Evolutionary conservation across 1,284 basidiomycete genomes (phyloP), one percentile per base, ranked within the genome.

Genomic region (Apiotrichum sp.): DNA sequence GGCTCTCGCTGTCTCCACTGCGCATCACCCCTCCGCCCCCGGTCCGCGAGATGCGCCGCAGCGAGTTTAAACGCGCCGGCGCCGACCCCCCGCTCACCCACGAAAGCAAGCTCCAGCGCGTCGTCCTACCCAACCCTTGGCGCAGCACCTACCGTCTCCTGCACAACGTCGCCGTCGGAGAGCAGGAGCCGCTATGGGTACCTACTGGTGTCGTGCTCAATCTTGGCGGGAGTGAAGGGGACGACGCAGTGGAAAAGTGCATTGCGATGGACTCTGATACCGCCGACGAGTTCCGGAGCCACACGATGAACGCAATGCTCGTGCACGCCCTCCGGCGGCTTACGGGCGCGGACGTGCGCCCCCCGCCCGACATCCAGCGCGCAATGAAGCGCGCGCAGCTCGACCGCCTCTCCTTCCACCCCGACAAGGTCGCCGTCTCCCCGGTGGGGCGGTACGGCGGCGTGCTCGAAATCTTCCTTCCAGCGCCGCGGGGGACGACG

Each of bases 221-320:
- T 31, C 35, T 49, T 3, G n/a, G 33, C 5, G 11, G n/a, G 9
- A 11, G 16, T 3, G 16, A 8, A 6, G 35, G 9, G 6, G 38
- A 13, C 13, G 11, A 32, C 8, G 35, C 13, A 3, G 11, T n/a
- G 6, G 4, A 31, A 29, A 34, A 10, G n/a, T 35, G 33, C 14
- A 49, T 49, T 38, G 29, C 14, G 10, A 7, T 49, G 9, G 47
- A 39, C 29, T 22, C 29, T 6, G 47, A 39, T 29, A 31, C 47
- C 1, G 1, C 29, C 13, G 47, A 31, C 29, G 38, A 40, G 4
- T 36, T 34, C 29, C 22, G 31, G 29, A 40, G 38, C 7, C 35
- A 35, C 8, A 49, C 47, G 5, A 49, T 49, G 47, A 49, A 49
- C 38, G 40, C 38, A 2, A 49, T 49, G 47, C 36, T 49, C 6